Percentiles rank a stretch among this genome's conserved stretches.
phyloP scores from a whole-genome alignment of 139 green algal species.

The Chloropicon primus region DNA sequence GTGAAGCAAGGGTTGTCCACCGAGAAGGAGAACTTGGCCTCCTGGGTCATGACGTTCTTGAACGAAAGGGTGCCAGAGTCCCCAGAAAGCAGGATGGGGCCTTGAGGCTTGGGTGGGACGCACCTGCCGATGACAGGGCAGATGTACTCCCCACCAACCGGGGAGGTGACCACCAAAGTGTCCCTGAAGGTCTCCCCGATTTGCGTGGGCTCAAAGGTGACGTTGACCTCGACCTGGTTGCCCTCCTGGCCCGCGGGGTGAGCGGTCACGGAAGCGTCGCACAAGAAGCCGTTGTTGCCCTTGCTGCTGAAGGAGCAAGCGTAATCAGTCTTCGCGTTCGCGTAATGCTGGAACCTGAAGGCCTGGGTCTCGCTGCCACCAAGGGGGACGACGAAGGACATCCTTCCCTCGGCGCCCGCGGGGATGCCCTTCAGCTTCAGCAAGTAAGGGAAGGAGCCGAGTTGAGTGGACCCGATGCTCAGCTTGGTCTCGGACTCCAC shows the following conservation, averaged over 20 bases:
- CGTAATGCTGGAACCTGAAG: constrained; percentile 59
- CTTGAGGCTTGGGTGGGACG: constrained; percentile 54
- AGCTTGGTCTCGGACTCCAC: constrained; percentile 26
- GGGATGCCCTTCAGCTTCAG: constrained; percentile 41
- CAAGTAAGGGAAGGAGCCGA: constrained; percentile 48
- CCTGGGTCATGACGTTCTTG: constrained; percentile 55
- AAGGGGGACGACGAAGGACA: constrained; percentile 53
- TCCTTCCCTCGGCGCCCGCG: constrained; percentile 33
- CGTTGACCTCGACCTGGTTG: constrained; percentile 38
- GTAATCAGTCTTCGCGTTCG: constrained; percentile 53
- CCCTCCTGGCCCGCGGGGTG: constrained; percentile 25
- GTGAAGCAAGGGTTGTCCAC: constrained; percentile 63
- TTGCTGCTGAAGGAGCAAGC: constrained; percentile 31
- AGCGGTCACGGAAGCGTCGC: constrained; percentile 12
- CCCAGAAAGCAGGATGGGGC: constrained; percentile 37
- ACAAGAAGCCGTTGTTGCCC: constrained; percentile 22
- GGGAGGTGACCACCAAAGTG: constrained; percentile 32
- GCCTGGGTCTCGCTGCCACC: constrained; percentile 40
- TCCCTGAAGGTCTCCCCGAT: constrained; percentile 48
- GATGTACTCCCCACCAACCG: constrained; percentile 40
- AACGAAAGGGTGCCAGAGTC: constrained; percentile 9
- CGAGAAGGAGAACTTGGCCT: constrained; percentile 44
- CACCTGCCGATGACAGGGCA: constrained; percentile 49
- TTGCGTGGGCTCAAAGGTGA: constrained; percentile 51
- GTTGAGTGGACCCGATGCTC: constrained; percentile 38